Evolutionary conservation across 2,329 filamentous ascomycete species (phyloP), one percentile per base, ranked within the genome.

Genomic region (Trichocomaceae sp.): DNA sequence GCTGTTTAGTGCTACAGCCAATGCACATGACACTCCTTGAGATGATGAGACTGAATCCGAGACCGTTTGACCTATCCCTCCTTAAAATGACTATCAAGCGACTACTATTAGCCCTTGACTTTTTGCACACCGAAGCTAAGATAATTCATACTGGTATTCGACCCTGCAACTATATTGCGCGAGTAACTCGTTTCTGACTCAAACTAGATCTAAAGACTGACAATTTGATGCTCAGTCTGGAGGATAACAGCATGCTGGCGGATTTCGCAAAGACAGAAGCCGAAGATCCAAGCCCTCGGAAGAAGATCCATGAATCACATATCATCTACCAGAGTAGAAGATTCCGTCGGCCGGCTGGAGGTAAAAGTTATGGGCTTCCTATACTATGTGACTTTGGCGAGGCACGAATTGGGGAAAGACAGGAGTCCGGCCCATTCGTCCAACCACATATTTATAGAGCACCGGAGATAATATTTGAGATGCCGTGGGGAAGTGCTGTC

Each of bases 401-500:
- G 42, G 68, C 68, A 20, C 60, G 62, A 26, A 64, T 63, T 60
- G 67, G 69, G 23, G 61, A 33, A 5, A 39, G 6, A 15, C 47
- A 49, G 29, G 29, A 33, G 29, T 33, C 29, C 2, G 29, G 29
- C 10, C 29, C 29, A 12, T 33, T 33, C 8, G 29, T 33, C 29
- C 58, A 83, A 52, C 66, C 68, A 1, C 62, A 66, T 58, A 50
- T 67, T 44, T 66, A 69, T 45, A 60, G 67, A 57, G 64, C 66
- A 9, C 67, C 67, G 23, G 67, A 81, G 60, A 75, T 80, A 9
- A 77, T 79, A 26, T 58, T 81, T 4, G 64, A 70, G 60, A 64
- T 66, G 0, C 64, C 70, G 0, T 81, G 77, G 77, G 63, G 1
- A 77, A n/a, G 75, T 51, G 60, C 68, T 10, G 63, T 79, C 23